These are phyloP conservation scores for Suhomyces bolitotheri DNA, from an alignment of 1,139 yeast species.

Conservation along the genomic window DNA sequence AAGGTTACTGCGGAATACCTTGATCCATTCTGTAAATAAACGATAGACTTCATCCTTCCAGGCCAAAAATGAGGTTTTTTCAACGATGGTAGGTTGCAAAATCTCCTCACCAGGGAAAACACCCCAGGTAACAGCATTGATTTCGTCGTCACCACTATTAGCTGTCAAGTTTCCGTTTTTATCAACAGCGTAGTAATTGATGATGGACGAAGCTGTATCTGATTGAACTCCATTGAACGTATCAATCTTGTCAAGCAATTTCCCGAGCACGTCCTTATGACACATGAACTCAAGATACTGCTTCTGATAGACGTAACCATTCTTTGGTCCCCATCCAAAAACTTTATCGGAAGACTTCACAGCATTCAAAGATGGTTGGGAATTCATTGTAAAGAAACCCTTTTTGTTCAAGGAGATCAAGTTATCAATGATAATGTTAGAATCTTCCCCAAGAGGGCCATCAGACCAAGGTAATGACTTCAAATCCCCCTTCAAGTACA, in stretches of 20 bases:
- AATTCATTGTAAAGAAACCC: slow-evolving; percentile 81
- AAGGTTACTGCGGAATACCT: slow-evolving; percentile 44
- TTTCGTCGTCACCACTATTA: slow-evolving; percentile 73
- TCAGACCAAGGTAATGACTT: slow-evolving; percentile 94
- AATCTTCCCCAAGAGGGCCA: slow-evolving; percentile 79
- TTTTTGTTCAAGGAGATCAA: slow-evolving; percentile 62
- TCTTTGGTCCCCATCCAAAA: slow-evolving; percentile 95
- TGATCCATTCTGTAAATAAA: slow-evolving; percentile 79
- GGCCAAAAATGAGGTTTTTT: slow-evolving; percentile 81
- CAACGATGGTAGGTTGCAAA: slow-evolving; percentile 91
- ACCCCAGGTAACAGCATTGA: slow-evolving; percentile 98
- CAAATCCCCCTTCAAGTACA: slow-evolving; percentile 68
- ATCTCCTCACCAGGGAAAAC: slow-evolving; percentile 91
- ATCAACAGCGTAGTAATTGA: slow-evolving; percentile 83
- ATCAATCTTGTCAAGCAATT: slow-evolving; percentile 40
- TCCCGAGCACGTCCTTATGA: slow-evolving; percentile 54
- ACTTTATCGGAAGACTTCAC: slow-evolving; percentile 65
- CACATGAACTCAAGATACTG: slow-evolving; percentile 86
- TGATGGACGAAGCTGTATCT: slow-evolving; percentile 41
- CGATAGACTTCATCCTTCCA: slow-evolving; percentile 97
- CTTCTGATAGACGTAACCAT: slow-evolving; percentile 93
- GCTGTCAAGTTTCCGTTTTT: slow-evolving; percentile 55
- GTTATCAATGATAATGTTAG: slow-evolving; percentile 59
- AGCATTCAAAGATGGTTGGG: slow-evolving; percentile 94
- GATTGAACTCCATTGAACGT: slow-evolving; percentile 36